Conservation (phyloP, 1,284 basidiomycete genomes). For the Coriolopsis trogii region DNA sequence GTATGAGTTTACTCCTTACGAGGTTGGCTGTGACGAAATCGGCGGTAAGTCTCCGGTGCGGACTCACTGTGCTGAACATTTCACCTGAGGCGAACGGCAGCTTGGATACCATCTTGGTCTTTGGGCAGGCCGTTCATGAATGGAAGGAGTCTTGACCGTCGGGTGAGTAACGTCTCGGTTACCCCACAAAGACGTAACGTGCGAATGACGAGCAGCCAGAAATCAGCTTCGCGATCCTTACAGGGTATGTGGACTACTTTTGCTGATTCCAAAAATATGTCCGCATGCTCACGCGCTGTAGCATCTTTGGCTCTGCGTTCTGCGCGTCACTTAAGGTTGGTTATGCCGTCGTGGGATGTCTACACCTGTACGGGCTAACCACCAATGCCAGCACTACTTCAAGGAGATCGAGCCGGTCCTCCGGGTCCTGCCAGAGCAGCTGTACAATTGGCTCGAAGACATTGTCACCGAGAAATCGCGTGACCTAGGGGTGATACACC, state of each 20-base stretch:
- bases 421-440: slow-evolving; percentile 34
- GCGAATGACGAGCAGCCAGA: slow-evolving; percentile 34
- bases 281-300: slow-evolving; percentile 2
- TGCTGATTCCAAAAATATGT: accelerated
- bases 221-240: slow-evolving; percentile 41
- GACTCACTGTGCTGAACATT: neutral
- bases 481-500: slow-evolving; percentile 42
- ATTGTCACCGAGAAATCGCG: slow-evolving; percentile 38
- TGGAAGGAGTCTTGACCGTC: slow-evolving; percentile 38
- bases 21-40: slow-evolving; percentile 44
- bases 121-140: slow-evolving; percentile 40
- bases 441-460: slow-evolving; percentile 38
- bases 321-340: slow-evolving; percentile 42
- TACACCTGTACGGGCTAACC: neutral
- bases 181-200: neutral
- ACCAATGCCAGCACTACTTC: slow-evolving; percentile 37
- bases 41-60: slow-evolving; percentile 33
- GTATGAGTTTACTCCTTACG: slow-evolving; percentile 46
- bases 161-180: slow-evolving; percentile 23
- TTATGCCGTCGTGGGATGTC: neutral
- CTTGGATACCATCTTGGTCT: slow-evolving; percentile 46
- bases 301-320: slow-evolving; percentile 46
- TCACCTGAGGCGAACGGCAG: slow-evolving; percentile 21
- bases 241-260: slow-evolving; percentile 35
- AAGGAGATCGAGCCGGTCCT: slow-evolving; percentile 42